Conservation (phyloP, 2,329 filamentous ascomycete species). For the Neonectria sp. region DNA sequence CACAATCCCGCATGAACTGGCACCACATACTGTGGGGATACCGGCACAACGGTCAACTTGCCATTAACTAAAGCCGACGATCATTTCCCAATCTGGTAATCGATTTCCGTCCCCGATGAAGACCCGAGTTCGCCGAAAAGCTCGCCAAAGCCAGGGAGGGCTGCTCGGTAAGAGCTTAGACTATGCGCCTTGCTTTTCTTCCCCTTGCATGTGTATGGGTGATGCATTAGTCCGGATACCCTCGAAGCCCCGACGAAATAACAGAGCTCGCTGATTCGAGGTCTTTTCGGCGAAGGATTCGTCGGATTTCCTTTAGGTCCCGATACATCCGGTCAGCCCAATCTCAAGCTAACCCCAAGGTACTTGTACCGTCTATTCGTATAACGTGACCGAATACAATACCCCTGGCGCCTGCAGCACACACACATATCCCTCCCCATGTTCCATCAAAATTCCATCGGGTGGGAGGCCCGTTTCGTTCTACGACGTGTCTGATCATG, state of each 20-base stretch:
- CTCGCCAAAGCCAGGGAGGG: background rate
- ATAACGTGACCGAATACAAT: background rate
- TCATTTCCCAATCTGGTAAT: background rate
- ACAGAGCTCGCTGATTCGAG: background rate
- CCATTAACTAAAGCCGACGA: background rate
- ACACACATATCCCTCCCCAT: background rate
- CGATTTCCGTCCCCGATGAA: background rate
- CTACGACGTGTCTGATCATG: background rate
- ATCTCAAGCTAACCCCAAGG: background rate
- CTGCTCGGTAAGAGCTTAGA: background rate
- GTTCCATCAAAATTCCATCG: background rate
- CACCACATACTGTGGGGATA: background rate
- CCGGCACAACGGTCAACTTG: background rate
- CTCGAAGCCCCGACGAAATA: background rate
- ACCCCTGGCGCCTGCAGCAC: background rate
- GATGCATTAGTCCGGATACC: background rate
- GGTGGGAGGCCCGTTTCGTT: background rate
- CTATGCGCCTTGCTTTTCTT: background rate
- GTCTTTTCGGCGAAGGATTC: background rate
- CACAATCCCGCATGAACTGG: background rate
- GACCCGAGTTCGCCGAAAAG: background rate
- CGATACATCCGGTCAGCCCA: background rate
- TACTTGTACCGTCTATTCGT: background rate
- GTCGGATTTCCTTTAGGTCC: background rate
- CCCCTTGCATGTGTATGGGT: background rate